These are phyloP conservation scores for Rhodotorula diobovata DNA, from an alignment of 768 basidiomycete species.

Conservation along the genomic window DNA sequence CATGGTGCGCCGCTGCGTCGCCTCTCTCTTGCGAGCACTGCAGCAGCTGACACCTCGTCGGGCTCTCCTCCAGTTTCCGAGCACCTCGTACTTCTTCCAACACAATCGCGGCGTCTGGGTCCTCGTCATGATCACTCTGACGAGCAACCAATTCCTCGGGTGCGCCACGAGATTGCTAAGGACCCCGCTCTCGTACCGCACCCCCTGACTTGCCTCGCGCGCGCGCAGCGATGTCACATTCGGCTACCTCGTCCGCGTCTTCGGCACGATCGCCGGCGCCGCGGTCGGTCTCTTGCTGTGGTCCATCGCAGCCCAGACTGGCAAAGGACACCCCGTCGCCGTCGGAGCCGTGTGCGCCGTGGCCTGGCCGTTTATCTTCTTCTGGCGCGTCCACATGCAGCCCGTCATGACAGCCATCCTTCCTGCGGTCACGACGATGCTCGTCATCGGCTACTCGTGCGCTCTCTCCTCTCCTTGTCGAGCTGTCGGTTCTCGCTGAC, in stretches of 20 bases:
- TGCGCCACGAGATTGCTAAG: not conserved
- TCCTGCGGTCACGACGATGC: constrained; percentile 26
- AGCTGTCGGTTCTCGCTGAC: too few relatives aligned
- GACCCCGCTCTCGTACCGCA: not conserved
- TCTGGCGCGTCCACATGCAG: constrained; percentile 49
- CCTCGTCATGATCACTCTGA: constrained; percentile 21
- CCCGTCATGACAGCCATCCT: constrained; percentile 27
- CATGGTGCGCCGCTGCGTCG: not conserved
- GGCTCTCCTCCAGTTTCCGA: not conserved
- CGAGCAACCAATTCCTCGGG: constrained; percentile 13
- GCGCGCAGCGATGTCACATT: constrained; percentile 9
- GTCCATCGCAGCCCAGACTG: constrained; percentile 50
- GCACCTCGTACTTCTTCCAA: constrained; percentile 27
- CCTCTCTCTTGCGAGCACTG: too few relatives aligned
- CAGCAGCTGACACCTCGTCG: too few relatives aligned
- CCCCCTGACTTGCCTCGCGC: too few relatives aligned
- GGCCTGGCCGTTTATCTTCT: constrained; percentile 54
- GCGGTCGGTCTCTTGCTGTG: constrained; percentile 54
- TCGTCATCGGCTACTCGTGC: constrained; percentile 37
- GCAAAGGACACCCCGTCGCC: constrained; percentile 58
- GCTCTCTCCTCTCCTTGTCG: not conserved
- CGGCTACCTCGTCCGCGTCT: constrained; percentile 51
- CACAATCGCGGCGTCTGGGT: constrained; percentile 34
- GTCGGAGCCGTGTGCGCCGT: constrained; percentile 54
- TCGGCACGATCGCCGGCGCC: constrained; percentile 53